phyloP scores from a whole-genome alignment of 768 basidiomycete genomes.

The Tylopilus felleus region DNA sequence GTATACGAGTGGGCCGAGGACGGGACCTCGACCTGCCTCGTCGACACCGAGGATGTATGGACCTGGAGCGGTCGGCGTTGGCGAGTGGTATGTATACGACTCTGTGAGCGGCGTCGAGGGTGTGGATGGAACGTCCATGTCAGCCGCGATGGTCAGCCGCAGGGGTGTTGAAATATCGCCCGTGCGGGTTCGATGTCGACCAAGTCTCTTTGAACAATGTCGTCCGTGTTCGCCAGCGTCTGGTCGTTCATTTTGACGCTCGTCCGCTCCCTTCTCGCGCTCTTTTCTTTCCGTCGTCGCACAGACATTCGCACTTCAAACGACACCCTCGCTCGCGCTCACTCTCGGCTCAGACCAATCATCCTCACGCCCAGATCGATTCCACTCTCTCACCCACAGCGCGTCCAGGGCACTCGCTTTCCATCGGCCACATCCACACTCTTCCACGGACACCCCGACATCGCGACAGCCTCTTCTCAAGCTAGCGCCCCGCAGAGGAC shows the following conservation, averaged over 20 bases:
- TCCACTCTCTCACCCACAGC: neutral
- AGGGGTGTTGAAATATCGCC: conserved; percentile 6
- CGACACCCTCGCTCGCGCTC: conserved; percentile 13
- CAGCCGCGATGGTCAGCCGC: conserved; percentile 11
- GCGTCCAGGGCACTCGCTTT: conserved; percentile 1
- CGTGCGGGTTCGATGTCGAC: neutral
- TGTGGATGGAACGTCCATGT: neutral
- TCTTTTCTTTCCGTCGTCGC: conserved; percentile 18
- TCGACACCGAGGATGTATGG: conserved; percentile 98
- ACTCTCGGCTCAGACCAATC: conserved; percentile 20
- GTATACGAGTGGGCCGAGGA: conserved; percentile 93
- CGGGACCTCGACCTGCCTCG: conserved; percentile 95
- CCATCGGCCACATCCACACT: conserved; percentile 17
- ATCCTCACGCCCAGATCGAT: conserved; percentile 16
- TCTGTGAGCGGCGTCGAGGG: conserved; percentile 41
- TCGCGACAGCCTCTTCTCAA: neutral
- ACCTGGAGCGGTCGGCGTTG: conserved; percentile 61
- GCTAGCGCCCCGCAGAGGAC: conserved; percentile 9
- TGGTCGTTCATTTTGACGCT: conserved; percentile 28
- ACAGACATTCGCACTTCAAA: neutral
- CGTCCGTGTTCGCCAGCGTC: conserved; percentile 18
- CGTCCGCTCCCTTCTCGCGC: conserved; percentile 24
- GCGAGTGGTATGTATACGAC: conserved; percentile 79
- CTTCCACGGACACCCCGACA: neutral
- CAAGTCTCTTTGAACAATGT: conserved; percentile 1